Evolutionary conservation across 352 stramenopile species (phyloP).

Genomic region (Pelagophyceae sp.): DNA sequence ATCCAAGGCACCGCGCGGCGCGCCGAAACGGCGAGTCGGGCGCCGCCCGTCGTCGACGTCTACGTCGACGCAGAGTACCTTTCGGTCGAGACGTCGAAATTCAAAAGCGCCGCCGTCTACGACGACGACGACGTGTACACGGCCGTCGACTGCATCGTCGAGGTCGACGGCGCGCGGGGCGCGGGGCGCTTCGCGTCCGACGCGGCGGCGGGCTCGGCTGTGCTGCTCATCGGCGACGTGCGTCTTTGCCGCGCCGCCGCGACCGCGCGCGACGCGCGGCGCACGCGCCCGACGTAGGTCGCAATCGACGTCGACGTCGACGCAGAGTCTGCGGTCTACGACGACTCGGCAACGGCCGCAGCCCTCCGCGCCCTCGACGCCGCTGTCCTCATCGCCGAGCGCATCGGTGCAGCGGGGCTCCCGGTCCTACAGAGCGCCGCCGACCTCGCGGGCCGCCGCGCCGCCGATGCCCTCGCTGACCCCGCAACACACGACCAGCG

Average conservation of each 20-base stretch:
- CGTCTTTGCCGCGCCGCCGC: no score
- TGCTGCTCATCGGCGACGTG: no score
- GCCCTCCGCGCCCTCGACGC: background rate
- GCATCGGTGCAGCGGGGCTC: background rate
- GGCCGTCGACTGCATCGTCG: background rate
- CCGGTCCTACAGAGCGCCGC: background rate
- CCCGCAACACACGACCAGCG: no score
- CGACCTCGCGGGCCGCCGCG: background rate
- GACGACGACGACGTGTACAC: background rate
- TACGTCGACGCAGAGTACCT: no score
- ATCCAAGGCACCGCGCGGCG: no score
- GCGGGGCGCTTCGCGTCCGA: no score
- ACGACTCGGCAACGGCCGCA: background rate
- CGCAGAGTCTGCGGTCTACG: background rate
- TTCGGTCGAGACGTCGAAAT: no score
- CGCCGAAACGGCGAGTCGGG: no score
- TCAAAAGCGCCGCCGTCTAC: background rate
- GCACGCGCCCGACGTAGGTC: background rate
- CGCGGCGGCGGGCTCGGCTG: no score
- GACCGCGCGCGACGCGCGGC: background rate
- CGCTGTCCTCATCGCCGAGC: background rate
- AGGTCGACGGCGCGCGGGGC: background rate
- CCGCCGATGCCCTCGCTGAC: background rate
- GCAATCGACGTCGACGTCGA: background rate
- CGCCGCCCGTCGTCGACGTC: no score